Evolutionary conservation across 371 early-diverging fungal genomes (phyloP), one percentile per base, ranked within the genome.

Genomic region (Nematocida ausubeli): DNA sequence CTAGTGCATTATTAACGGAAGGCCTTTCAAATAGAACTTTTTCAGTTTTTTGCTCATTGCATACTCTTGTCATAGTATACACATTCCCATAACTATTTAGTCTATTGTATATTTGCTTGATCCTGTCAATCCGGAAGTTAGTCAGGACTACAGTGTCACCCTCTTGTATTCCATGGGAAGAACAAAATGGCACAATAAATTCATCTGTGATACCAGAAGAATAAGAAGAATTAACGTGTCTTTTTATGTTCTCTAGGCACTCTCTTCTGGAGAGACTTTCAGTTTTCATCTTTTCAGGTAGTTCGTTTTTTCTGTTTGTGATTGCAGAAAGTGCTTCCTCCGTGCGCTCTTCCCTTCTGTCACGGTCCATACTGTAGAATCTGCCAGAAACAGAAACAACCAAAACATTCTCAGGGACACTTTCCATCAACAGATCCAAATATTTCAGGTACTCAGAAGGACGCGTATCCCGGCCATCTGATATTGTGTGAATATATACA

Each of bases 311-410:
- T 58, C 93, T 88, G 34, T 91, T 89, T 84, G 87, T 81, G 57
- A 82, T 37, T 32, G 56, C 67, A 62, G 58, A 34, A 64, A 66
- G 91, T 44, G 96, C 95, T 58, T 92, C 81, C 88, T 93, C 88
- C 71, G 95, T 87, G 82, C 98, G 90, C 87, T 97, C 96, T 92
- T 95, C 93, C 80, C 96, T 91, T 89, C 94, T 94, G 88, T 98
- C 98, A 85, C 99, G 91, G 86, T 99, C 99, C 99, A 99, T 99
- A 70, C 96, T 94, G 85, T 95, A 98, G 89, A 95, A 99, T 68
- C 99, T 89, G 37, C 99, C 99, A 26, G 89, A 88, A 49, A 97
- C 89, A 44, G 94, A 93, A 40, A 93, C 95, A 26, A 98, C 71
- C 81, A 88, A 89, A 78, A 95, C 95, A 85, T 92, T 94, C 7